These are phyloP conservation scores for Coemansia sp. DNA, from an alignment of 192 early-diverging fungal genomes.

Conservation along the genomic window DNA sequence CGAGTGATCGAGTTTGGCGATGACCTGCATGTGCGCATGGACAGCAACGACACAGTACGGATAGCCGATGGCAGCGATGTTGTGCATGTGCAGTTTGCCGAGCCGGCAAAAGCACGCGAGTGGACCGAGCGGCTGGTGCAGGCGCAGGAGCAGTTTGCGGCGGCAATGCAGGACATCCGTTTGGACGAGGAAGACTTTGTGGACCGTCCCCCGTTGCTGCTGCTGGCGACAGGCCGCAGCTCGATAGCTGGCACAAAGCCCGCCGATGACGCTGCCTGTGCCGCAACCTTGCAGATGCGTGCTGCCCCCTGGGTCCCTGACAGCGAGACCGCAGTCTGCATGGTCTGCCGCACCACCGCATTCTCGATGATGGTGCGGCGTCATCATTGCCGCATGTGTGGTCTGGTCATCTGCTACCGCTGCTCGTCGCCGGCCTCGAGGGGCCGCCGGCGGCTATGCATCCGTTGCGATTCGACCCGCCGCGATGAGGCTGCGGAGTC, in stretches of 20 bases:
- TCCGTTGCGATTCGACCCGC: constrained; percentile 19
- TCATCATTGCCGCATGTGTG: constrained; percentile 53
- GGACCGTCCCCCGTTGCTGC: constrained; percentile 39
- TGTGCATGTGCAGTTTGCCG: constrained; percentile 12
- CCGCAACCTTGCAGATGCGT: neutral
- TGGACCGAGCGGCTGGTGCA: constrained; percentile 32
- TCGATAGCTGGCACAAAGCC: constrained; percentile 35
- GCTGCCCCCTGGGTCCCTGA: constrained; percentile 54
- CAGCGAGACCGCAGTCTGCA: constrained; percentile 42
- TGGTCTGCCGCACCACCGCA: constrained; percentile 52
- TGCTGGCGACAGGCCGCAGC: constrained; percentile 37
- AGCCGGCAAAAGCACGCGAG: constrained; percentile 18
- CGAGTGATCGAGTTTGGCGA: constrained; percentile 38
- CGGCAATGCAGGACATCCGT: constrained; percentile 44
- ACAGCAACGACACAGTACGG: constrained; percentile 6
- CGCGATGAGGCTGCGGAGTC: neutral
- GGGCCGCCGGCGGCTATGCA: constrained; percentile 27
- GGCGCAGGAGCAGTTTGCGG: constrained; percentile 14
- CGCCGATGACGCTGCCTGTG: neutral
- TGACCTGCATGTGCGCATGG: constrained; percentile 23
- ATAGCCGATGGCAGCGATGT: constrained; percentile 8
- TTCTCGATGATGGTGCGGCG: constrained; percentile 56
- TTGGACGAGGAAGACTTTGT: constrained; percentile 51
- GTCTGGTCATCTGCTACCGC: constrained; percentile 54
- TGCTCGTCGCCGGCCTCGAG: constrained; percentile 31